phyloP scores from a whole-genome alignment of 2,329 filamentous ascomycete species.

The Diplodia intermedia region DNA sequence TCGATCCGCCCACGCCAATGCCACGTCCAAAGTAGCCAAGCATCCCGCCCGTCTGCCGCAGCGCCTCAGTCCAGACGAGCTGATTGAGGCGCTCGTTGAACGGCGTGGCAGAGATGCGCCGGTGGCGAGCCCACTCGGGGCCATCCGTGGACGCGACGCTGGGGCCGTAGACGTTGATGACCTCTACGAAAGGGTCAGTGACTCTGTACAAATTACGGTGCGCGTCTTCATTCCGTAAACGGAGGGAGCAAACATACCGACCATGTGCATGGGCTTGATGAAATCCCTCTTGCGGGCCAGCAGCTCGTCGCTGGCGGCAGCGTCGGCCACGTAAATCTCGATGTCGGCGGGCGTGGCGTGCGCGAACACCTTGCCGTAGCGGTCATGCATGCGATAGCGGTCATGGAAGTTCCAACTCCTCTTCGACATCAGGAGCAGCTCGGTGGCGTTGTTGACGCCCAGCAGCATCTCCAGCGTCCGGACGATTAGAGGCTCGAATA shows the following conservation, averaged over 20 bases:
- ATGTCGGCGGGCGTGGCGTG: conserved; percentile 34
- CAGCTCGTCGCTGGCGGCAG: conserved; percentile 34
- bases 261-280: conserved; percentile 23
- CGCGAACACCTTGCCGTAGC: conserved; percentile 35
- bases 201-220: background rate
- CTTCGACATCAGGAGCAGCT: background rate
- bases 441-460: background rate
- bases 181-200: conserved; percentile 8
- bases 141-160: conserved; percentile 28
- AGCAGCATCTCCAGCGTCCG: background rate
- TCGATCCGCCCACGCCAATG: background rate
- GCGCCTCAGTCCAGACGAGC: conserved; percentile 38
- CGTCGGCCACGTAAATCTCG: conserved; percentile 35
- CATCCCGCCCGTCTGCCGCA: conserved; percentile 36
- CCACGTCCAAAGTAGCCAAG: conserved; percentile 33
- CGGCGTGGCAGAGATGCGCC: conserved; percentile 38
- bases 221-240: background rate
- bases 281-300: conserved; percentile 29
- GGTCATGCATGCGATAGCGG: conserved; percentile 33
- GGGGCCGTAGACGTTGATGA: conserved; percentile 25
- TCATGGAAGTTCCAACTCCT: conserved; percentile 34
- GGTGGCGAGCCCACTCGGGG: conserved; percentile 40
- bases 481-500: background rate
- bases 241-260: conserved; percentile 3
- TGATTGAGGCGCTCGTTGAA: conserved; percentile 42